Percentiles rank a stretch among this genome's conserved stretches.
Evolutionary conservation across 257 asterid species (phyloP).

Genomic region (Thymus quinquecostatus): DNA sequence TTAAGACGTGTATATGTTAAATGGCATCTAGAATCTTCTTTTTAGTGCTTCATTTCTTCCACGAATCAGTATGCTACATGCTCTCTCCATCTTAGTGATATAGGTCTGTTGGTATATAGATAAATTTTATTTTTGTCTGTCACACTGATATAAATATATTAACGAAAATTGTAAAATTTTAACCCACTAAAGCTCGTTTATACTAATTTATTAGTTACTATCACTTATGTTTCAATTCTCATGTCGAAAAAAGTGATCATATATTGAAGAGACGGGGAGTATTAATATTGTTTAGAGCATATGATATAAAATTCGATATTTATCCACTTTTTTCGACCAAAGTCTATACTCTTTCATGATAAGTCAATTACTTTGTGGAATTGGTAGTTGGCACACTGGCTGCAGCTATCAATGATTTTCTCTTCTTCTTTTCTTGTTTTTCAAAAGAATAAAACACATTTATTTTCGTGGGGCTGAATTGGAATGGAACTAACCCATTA

Average conservation of each 20-base stretch:
- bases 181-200: too few species aligned
- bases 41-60: constrained; percentile 7
- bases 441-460: background rate
- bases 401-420: constrained; percentile 10
- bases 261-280: background rate
- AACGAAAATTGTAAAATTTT: too few species aligned
- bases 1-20: background rate
- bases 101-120: too few species aligned
- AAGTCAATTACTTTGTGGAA: constrained; percentile 8
- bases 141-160: too few species aligned
- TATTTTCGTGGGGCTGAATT: constrained; percentile 20
- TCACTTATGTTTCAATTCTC: too few species aligned
- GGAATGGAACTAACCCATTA: constrained; percentile 29
- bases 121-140: too few species aligned
- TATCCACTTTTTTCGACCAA: constrained; percentile 20
- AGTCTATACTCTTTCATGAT: constrained; percentile 9
- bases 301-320: background rate
- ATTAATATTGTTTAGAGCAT: background rate
- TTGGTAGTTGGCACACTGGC: constrained; percentile 22
- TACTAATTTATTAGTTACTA: too few species aligned
- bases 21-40: constrained; percentile 12
- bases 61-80: constrained; percentile 7
- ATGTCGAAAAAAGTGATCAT: too few species aligned
- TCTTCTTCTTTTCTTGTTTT: background rate
- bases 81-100: too few species aligned